These are phyloP conservation scores for Microthlaspi erraticum DNA, from an alignment of 345 rosid species.

Conservation along the genomic window DNA sequence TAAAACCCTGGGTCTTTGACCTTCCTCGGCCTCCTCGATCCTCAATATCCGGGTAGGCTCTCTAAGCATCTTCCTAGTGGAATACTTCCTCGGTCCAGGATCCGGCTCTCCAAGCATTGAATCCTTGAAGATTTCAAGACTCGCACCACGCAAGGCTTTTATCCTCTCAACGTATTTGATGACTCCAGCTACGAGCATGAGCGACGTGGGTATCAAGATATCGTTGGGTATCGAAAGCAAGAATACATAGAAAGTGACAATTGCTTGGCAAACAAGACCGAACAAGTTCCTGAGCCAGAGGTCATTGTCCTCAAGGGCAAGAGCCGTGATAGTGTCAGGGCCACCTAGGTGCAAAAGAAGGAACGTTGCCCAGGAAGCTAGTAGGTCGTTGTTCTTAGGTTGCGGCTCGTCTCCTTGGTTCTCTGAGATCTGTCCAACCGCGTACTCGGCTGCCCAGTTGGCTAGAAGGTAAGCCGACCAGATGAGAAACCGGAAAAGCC, in stretches of 20 bases:
- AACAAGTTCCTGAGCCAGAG: slow-evolving; percentile 27
- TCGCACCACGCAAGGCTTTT: not conserved
- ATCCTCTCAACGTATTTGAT: slow-evolving; percentile 19
- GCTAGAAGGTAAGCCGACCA: slow-evolving; percentile 44
- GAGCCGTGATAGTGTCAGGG: slow-evolving; percentile 24
- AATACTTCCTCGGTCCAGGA: slow-evolving; percentile 18
- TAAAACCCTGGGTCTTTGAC: not conserved
- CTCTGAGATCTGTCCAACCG: slow-evolving; percentile 35
- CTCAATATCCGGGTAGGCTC: not conserved
- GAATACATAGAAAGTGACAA: not conserved
- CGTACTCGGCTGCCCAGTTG: slow-evolving; percentile 19
- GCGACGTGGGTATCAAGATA: not conserved
- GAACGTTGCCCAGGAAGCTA: slow-evolving; percentile 13
- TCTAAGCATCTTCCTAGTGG: not conserved
- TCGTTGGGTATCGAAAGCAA: not conserved
- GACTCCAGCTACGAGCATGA: not conserved
- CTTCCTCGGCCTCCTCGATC: not conserved
- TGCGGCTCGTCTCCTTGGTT: not conserved
- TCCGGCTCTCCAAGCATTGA: not conserved
- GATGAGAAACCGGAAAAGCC: not conserved
- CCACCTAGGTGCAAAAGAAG: slow-evolving; percentile 40
- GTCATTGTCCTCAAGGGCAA: slow-evolving; percentile 28
- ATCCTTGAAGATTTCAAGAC: not conserved
- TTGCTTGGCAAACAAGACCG: not conserved
- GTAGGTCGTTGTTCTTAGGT: slow-evolving; percentile 2